Evolutionary conservation across 2,329 filamentous ascomycete species (phyloP).

Genomic region (Alternaria sp.): DNA sequence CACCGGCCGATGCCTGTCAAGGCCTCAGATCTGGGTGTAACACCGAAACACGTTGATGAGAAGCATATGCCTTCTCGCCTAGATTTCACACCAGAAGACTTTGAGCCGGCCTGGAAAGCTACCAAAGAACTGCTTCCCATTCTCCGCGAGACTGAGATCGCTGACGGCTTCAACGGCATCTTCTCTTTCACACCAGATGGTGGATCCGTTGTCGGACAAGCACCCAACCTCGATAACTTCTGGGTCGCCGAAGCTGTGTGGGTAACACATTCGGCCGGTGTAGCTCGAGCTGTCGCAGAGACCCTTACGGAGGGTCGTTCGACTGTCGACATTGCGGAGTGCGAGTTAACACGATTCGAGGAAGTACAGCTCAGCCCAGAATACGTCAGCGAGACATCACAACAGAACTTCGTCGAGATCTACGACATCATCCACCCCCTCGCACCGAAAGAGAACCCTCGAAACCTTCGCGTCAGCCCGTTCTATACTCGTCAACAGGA

Average conservation of each 20-base stretch:
- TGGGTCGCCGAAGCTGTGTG: conserved; percentile 72
- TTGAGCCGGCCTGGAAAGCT: conserved; percentile 67
- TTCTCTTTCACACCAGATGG: conserved; percentile 73
- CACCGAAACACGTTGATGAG: conserved; percentile 63
- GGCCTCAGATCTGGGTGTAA: conserved; percentile 63
- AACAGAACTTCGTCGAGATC: conserved; percentile 69
- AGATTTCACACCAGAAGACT: conserved; percentile 67
- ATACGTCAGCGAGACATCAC: conserved; percentile 67
- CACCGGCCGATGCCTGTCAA: conserved; percentile 68
- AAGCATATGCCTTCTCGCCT: conserved; percentile 71
- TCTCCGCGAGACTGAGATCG: conserved; percentile 61
- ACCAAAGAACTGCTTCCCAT: conserved; percentile 64
- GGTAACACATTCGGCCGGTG: conserved; percentile 71
- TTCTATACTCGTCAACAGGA: conserved; percentile 64
- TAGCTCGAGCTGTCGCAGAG: conserved; percentile 68
- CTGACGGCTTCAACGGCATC: conserved; percentile 70
- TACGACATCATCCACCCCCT: conserved; percentile 71
- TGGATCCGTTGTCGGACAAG: conserved; percentile 66
- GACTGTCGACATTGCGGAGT: conserved; percentile 65
- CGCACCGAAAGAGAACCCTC: conserved; percentile 64
- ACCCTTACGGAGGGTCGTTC: conserved; percentile 65
- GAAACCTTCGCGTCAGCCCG: conserved; percentile 66
- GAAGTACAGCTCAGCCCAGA: conserved; percentile 64
- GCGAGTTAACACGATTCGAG: conserved; percentile 68
- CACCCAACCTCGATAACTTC: conserved; percentile 67